Conservation (phyloP, 176 grass and related monocot species). For the Ensete ventricosum region DNA sequence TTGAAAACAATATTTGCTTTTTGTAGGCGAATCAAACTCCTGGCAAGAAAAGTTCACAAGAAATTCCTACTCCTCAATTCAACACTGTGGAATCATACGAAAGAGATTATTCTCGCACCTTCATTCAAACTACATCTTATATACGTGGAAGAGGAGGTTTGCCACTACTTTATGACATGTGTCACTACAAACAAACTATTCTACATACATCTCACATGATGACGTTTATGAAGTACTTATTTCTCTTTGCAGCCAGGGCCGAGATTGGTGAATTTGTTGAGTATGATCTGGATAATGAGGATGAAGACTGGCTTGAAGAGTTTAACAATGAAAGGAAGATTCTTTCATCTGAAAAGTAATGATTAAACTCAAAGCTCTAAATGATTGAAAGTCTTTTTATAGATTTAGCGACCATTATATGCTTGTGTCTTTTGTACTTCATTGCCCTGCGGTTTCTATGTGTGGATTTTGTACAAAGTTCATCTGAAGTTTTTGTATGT, state of each 20-base stretch:
- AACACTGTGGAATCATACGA: conserved; percentile 76
- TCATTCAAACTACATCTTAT: conserved; percentile 73
- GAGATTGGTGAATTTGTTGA: conserved; percentile 89
- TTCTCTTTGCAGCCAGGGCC: conserved; percentile 60
- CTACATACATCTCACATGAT: not conserved
- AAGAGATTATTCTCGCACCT: conserved; percentile 95
- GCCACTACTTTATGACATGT: not conserved
- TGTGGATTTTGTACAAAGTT: no score
- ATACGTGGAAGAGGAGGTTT: conserved; percentile 98
- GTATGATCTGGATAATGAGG: conserved; percentile 95
- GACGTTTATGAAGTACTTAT: conserved; percentile 15
- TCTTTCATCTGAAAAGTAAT: conserved; percentile 82
- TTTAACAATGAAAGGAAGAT: conserved; percentile 76
- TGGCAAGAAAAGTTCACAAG: conserved; percentile 70
- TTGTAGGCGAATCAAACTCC: conserved; percentile 44
- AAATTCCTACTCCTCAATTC: conserved; percentile 94
- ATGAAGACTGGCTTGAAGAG: conserved; percentile 95
- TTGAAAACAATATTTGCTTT: conserved; percentile 4
- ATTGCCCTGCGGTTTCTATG: no score
- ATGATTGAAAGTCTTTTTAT: not conserved
- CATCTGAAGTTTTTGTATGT: no score
- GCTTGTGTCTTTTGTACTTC: no score
- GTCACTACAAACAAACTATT: not conserved
- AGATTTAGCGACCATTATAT: no score
- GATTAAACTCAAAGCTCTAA: not conserved